phyloP scores from a whole-genome alignment of 805 yeast species.

The Starmerella bombicola region DNA sequence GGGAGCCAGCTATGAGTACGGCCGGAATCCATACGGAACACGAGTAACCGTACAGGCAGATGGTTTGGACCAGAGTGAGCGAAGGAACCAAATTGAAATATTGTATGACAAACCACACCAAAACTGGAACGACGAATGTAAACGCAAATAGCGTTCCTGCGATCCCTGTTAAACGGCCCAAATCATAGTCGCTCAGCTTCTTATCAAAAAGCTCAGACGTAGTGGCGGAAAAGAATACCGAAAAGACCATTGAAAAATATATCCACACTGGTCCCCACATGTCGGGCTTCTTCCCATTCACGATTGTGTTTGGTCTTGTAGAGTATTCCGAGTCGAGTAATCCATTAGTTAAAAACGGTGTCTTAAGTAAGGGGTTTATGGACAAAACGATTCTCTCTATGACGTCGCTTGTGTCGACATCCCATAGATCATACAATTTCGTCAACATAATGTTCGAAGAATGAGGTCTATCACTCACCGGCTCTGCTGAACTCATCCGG shows the following conservation, averaged over 20 bases:
- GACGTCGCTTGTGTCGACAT: constrained; percentile 55
- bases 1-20: constrained; percentile 45
- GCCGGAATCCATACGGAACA: constrained; percentile 79
- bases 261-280: constrained; percentile 88
- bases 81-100: constrained; percentile 43
- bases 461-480: constrained; percentile 5
- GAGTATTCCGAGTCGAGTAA: constrained; percentile 18
- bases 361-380: constrained; percentile 38
- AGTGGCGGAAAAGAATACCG: constrained; percentile 64
- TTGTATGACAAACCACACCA: constrained; percentile 40
- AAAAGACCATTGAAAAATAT: constrained; percentile 64
- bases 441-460: constrained; percentile 4
- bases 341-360: constrained; percentile 22
- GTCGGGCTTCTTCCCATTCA: constrained; percentile 44
- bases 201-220: constrained; percentile 53
- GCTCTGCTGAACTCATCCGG: background rate
- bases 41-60: constrained; percentile 77
- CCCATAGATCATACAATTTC: constrained; percentile 32
- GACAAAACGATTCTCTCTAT: constrained; percentile 41
- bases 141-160: constrained; percentile 66
- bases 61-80: constrained; percentile 38
- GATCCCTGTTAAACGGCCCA: constrained; percentile 52
- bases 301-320: constrained; percentile 18
- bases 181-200: constrained; percentile 43
- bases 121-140: constrained; percentile 50